Percentiles rank a stretch among this genome's conserved stretches.
These are phyloP conservation scores for Tricholoma sp. DNA, from an alignment of 768 basidiomycete species.

Conservation along the genomic window DNA sequence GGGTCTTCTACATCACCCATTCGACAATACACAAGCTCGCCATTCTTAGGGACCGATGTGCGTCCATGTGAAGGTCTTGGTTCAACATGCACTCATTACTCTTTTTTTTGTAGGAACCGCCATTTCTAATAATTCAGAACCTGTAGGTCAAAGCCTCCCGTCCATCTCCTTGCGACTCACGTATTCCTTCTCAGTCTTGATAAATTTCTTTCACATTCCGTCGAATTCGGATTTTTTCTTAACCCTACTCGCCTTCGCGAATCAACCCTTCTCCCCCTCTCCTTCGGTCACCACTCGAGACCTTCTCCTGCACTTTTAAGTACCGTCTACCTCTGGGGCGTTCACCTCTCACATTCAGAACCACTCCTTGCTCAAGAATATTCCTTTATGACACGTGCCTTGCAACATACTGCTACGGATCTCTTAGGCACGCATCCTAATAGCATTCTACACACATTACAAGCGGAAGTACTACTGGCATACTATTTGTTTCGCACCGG, in stretches of 20 bases:
- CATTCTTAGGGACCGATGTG: conserved; percentile 36
- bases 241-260: conserved; percentile 41
- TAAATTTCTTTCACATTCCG: conserved; percentile 51
- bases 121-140: conserved; percentile 30
- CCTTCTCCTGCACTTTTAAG: conserved; percentile 46
- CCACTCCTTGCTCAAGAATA: conserved; percentile 36
- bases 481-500: conserved; percentile 62
- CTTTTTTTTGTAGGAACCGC: conserved; percentile 30
- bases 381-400: conserved; percentile 44
- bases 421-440: conserved; percentile 45
- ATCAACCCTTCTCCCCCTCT: conserved; percentile 41
- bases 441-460: conserved; percentile 47
- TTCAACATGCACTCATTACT: background rate
- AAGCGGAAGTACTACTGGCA: conserved; percentile 59
- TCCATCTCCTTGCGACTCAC: background rate
- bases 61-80: conserved; percentile 10
- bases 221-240: conserved; percentile 66
- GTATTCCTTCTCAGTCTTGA: conserved; percentile 39
- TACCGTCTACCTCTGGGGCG: conserved; percentile 48
- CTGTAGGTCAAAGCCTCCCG: conserved; percentile 25
- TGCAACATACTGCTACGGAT: conserved; percentile 42
- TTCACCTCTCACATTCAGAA: conserved; percentile 42
- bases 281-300: conserved; percentile 42
- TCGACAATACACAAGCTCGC: conserved; percentile 29
- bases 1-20: conserved; percentile 36